These are phyloP conservation scores for Patellifolia procumbens DNA, from an alignment of 179 eudicot genomes.

Conservation along the genomic window DNA sequence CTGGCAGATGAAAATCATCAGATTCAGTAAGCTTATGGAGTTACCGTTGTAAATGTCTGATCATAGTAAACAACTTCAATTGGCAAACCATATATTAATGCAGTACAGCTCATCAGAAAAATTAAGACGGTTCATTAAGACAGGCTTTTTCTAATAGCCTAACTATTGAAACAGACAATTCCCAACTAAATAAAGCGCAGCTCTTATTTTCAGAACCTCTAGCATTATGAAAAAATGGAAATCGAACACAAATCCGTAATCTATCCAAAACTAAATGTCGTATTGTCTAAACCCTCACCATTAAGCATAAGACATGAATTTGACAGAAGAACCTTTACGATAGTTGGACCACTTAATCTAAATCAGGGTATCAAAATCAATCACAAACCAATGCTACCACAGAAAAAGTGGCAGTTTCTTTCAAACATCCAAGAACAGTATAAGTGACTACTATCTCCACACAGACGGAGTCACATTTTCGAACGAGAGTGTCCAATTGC, in stretches of 20 bases:
- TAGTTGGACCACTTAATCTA: background rate
- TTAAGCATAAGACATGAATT: background rate
- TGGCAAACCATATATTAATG: background rate
- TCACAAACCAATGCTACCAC: background rate
- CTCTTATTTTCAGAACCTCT: background rate
- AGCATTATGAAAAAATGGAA: background rate
- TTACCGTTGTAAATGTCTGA: background rate
- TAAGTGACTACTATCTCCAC: background rate
- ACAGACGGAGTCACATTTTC: background rate
- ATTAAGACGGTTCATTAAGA: no score
- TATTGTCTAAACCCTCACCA: background rate
- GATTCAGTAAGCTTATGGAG: background rate
- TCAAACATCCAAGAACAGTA: no score
- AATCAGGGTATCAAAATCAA: background rate
- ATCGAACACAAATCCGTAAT: background rate
- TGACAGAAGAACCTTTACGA: background rate
- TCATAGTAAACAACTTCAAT: background rate
- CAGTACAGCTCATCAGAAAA: background rate
- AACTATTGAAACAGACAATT: no score
- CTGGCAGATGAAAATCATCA: slow-evolving; percentile 39
- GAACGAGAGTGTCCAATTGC: background rate
- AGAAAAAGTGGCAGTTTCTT: background rate
- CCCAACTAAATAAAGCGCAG: background rate
- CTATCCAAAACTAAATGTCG: background rate
- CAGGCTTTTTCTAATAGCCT: background rate